These are phyloP conservation scores for Smithsoniella earleae DNA, from an alignment of 163 green algal genomes.

Conservation along the genomic window DNA sequence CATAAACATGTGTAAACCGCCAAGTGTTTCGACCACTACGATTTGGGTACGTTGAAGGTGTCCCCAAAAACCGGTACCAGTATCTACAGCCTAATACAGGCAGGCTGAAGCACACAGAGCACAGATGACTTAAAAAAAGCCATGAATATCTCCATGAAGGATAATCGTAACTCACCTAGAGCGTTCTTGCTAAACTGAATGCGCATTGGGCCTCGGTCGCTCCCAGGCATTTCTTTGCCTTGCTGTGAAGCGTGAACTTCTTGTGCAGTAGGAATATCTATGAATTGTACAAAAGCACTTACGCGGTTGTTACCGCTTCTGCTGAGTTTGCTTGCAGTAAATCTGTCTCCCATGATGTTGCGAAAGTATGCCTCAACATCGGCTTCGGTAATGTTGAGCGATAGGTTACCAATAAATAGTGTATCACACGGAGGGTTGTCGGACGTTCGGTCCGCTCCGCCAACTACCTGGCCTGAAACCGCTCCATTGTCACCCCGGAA, in stretches of 20 bases:
- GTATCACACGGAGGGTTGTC: slow-evolving; percentile 96
- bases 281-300: slow-evolving; percentile 85
- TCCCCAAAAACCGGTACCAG: too few relatives aligned
- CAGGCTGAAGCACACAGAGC: too few relatives aligned
- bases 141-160: too few relatives aligned
- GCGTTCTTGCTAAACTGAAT: slow-evolving; percentile 77
- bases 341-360: slow-evolving; percentile 37
- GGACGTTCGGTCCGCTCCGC: slow-evolving; percentile 15
- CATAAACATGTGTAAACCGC: too few relatives aligned
- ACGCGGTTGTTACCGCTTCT: slow-evolving; percentile 39
- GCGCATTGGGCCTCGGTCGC: slow-evolving; percentile 59
- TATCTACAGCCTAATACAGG: too few relatives aligned
- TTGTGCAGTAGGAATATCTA: slow-evolving; percentile 50
- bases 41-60: too few relatives aligned
- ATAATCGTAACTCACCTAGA: too few relatives aligned
- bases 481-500: neutral
- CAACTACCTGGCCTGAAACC: too few relatives aligned
- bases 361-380: slow-evolving; percentile 52
- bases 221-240: slow-evolving; percentile 32
- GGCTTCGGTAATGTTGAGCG: slow-evolving; percentile 54
- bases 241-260: slow-evolving; percentile 57
- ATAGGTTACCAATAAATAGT: slow-evolving; percentile 89
- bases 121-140: too few relatives aligned
- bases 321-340: slow-evolving; percentile 10
- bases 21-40: too few relatives aligned